These are phyloP conservation scores for Pseudocercospora eumusae DNA, from an alignment of 2,329 filamentous ascomycete genomes.

Conservation along the genomic window DNA sequence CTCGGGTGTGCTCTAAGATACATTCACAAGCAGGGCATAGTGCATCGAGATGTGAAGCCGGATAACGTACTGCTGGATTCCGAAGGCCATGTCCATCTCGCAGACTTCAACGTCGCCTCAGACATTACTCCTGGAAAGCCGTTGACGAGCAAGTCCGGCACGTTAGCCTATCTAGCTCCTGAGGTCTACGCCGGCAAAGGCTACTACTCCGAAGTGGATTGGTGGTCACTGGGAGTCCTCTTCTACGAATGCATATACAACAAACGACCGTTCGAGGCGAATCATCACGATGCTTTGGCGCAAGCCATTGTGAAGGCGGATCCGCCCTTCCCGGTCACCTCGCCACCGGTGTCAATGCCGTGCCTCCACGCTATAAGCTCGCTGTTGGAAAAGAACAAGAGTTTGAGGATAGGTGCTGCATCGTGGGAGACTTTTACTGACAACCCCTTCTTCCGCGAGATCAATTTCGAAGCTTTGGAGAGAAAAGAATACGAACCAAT, in stretches of 20 bases:
- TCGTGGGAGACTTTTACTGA: slow-evolving; percentile 81
- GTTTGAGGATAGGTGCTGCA: slow-evolving; percentile 78
- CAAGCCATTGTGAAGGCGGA: slow-evolving; percentile 77
- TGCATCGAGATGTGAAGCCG: slow-evolving; percentile 88
- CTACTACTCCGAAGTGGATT: slow-evolving; percentile 88
- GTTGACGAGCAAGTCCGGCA: slow-evolving; percentile 94
- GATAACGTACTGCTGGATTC: slow-evolving; percentile 87
- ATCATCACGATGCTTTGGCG: slow-evolving; percentile 76
- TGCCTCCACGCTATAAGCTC: slow-evolving; percentile 88
- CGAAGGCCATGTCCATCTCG: slow-evolving; percentile 92
- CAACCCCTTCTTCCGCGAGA: slow-evolving; percentile 82
- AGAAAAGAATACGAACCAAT: slow-evolving; percentile 86
- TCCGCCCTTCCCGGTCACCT: slow-evolving; percentile 88
- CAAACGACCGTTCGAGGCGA: slow-evolving; percentile 94
- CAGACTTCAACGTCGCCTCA: slow-evolving; percentile 97
- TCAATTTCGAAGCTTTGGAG: slow-evolving; percentile 84
- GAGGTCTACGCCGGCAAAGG: slow-evolving; percentile 91
- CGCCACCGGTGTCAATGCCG: slow-evolving; percentile 81
- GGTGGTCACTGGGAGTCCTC: slow-evolving; percentile 98
- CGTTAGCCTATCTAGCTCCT: slow-evolving; percentile 89
- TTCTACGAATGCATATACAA: slow-evolving; percentile 99
- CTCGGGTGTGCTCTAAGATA: slow-evolving; percentile 88
- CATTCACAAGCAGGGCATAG: slow-evolving; percentile 81
- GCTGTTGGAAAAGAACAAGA: slow-evolving; percentile 76
- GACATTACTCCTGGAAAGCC: slow-evolving; percentile 81